phyloP scores from a whole-genome alignment of 1,284 basidiomycete genomes.

The Apiotrichum veenhuisii region DNA sequence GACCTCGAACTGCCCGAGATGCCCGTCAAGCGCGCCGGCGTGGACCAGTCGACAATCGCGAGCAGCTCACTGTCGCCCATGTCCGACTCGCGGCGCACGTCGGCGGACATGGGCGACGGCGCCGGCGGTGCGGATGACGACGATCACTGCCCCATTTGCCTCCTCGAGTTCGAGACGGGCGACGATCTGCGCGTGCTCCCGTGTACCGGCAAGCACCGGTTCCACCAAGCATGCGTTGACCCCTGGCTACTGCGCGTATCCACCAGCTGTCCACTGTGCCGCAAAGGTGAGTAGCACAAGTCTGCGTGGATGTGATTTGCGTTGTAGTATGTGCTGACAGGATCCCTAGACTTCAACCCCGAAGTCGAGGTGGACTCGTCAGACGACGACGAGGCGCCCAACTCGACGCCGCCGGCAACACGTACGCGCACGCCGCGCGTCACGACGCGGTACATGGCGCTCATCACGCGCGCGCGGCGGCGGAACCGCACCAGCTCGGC shows the following conservation, averaged over 20 bases:
- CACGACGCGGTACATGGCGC: constrained; percentile 40
- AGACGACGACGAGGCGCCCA: constrained; percentile 18
- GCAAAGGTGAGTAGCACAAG: constrained; percentile 61
- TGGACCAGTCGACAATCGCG: constrained; percentile 3
- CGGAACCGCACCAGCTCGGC: constrained; percentile 3
- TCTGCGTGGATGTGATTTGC: not conserved
- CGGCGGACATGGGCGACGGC: not conserved
- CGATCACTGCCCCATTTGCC: constrained; percentile 89
- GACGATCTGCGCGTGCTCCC: constrained; percentile 84
- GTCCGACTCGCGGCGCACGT: not conserved
- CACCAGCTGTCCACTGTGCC: constrained; percentile 82
- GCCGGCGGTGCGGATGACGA: too few relatives aligned
- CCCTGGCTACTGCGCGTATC: constrained; percentile 72
- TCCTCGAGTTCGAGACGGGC: constrained; percentile 85
- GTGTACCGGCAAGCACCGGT: constrained; percentile 81
- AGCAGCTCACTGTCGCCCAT: constrained; percentile 6
- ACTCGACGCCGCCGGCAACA: constrained; percentile 11
- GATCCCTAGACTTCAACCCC: constrained; percentile 44
- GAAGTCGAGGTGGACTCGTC: constrained; percentile 17
- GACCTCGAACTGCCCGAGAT: constrained; percentile 8
- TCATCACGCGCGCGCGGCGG: constrained; percentile 39
- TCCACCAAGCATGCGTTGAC: constrained; percentile 62
- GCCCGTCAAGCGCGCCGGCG: not conserved
- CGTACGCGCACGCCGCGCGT: constrained; percentile 21
- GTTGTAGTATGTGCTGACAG: constrained; percentile 5